Conservation (phyloP, 352 stramenopile species). For the Phytophthora uliginosa region DNA sequence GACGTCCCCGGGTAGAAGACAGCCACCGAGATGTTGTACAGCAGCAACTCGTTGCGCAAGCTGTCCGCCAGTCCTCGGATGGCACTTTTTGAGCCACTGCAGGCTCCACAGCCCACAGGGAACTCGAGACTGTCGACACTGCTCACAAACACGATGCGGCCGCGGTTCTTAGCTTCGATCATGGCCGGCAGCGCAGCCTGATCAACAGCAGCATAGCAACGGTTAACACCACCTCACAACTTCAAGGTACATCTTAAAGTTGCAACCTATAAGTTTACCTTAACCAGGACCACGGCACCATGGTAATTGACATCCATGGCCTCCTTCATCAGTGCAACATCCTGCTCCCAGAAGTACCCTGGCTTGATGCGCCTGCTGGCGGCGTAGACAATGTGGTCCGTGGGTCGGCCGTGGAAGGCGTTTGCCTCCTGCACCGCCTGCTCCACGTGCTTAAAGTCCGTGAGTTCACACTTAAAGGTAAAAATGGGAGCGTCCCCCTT, state of each 20-base stretch:
- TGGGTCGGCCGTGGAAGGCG: slow-evolving; percentile 59
- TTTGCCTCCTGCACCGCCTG: slow-evolving; percentile 61
- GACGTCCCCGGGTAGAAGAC: slow-evolving; percentile 92
- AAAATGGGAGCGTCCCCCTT: slow-evolving; percentile 39
- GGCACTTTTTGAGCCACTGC: slow-evolving; percentile 92
- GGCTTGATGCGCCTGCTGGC: slow-evolving; percentile 38
- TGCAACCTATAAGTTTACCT: slow-evolving; percentile 33
- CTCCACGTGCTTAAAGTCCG: slow-evolving; percentile 46
- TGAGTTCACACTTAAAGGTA: slow-evolving; percentile 51
- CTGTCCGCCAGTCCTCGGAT: slow-evolving; percentile 92
- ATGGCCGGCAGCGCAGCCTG: slow-evolving; percentile 63
- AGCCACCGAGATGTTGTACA: slow-evolving; percentile 84
- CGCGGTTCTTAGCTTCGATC: slow-evolving; percentile 52
- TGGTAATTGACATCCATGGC: slow-evolving; percentile 76
- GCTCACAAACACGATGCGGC: slow-evolving; percentile 68
- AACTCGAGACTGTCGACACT: slow-evolving; percentile 57
- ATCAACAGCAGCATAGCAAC: slow-evolving; percentile 6
- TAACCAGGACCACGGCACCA: slow-evolving; percentile 65
- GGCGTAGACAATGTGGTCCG: slow-evolving; percentile 72
- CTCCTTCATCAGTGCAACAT: slow-evolving; percentile 46
- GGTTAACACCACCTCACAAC: slow-evolving; percentile 3
- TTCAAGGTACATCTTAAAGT: neutral
- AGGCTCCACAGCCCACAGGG: slow-evolving; percentile 91
- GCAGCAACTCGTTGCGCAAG: slow-evolving; percentile 79
- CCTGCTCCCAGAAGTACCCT: slow-evolving; percentile 68